These are phyloP conservation scores for Gyromitra esculenta DNA, from an alignment of 2,329 filamentous ascomycete species.

Conservation along the genomic window DNA sequence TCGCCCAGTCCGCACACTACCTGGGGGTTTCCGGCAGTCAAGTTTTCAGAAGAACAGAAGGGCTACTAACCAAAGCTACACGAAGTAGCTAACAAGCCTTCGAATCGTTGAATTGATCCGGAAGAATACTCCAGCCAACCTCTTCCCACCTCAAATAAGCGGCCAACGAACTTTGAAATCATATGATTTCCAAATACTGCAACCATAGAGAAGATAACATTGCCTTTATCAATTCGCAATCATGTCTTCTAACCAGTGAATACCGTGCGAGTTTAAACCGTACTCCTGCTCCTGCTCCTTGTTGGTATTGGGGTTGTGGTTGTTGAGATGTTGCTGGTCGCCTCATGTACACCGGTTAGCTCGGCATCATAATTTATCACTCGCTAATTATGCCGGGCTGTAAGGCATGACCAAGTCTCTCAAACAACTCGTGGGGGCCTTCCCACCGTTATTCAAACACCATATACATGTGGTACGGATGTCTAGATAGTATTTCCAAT, in stretches of 20 bases:
- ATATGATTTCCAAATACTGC: background rate
- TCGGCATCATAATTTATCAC: constrained; percentile 41
- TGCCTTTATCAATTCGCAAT: background rate
- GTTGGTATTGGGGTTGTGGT: background rate
- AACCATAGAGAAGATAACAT: background rate
- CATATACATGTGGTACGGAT: background rate
- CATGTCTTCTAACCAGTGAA: background rate
- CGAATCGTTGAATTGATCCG: background rate
- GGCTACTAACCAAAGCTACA: background rate
- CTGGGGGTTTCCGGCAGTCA: background rate
- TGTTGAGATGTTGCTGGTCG: background rate
- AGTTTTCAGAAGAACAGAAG: background rate
- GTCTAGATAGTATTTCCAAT: background rate
- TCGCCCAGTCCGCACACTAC: background rate
- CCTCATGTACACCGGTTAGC: constrained; percentile 4
- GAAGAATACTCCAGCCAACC: background rate
- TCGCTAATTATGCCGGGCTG: background rate
- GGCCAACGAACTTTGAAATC: background rate
- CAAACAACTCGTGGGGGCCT: background rate
- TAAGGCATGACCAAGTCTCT: background rate
- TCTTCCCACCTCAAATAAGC: background rate
- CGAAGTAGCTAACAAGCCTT: background rate
- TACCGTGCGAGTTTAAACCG: background rate
- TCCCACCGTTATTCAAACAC: background rate
- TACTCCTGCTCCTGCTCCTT: background rate